Percentiles rank a stretch among this genome's conserved stretches.
These are phyloP conservation scores for Fusarium sp. DNA, from an alignment of 2,329 filamentous ascomycete species.

Conservation along the genomic window DNA sequence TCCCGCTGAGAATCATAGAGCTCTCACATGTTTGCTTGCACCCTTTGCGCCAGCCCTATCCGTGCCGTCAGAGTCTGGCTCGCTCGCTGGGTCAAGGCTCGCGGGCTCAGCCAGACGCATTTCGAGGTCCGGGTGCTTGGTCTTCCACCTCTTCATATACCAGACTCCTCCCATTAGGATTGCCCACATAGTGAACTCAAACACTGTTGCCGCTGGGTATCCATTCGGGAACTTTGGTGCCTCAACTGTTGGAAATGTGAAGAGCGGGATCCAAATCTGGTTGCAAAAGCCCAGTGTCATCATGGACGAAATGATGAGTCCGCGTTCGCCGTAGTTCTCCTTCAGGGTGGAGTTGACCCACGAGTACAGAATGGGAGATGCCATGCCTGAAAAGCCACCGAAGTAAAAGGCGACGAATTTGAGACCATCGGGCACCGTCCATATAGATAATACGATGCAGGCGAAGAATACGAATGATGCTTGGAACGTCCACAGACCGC, in stretches of 20 bases:
- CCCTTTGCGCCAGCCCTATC: background rate
- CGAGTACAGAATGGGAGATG: background rate
- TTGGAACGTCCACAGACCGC: background rate
- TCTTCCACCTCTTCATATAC: constrained; percentile 5
- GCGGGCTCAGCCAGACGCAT: background rate
- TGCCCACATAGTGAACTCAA: background rate
- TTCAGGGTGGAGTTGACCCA: background rate
- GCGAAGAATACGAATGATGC: background rate
- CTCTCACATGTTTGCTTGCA: rapidly evolving
- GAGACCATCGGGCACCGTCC: background rate
- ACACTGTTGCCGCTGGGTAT: background rate
- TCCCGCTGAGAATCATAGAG: too few relatives aligned
- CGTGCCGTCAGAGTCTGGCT: rapidly evolving
- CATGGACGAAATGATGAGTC: background rate
- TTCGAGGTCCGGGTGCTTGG: background rate
- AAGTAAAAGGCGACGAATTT: background rate
- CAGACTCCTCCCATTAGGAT: constrained; percentile 3
- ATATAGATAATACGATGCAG: background rate
- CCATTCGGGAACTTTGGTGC: background rate
- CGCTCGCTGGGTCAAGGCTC: rapidly evolving
- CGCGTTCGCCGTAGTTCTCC: background rate
- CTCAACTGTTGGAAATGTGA: background rate
- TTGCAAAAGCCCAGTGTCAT: constrained; percentile 7
- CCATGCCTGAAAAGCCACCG: constrained; percentile 2
- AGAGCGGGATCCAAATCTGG: background rate